Evolutionary conservation across 805 yeast genomes (phyloP), one percentile per base, ranked within the genome.

Genomic region (Metschnikowia arizonensis): DNA sequence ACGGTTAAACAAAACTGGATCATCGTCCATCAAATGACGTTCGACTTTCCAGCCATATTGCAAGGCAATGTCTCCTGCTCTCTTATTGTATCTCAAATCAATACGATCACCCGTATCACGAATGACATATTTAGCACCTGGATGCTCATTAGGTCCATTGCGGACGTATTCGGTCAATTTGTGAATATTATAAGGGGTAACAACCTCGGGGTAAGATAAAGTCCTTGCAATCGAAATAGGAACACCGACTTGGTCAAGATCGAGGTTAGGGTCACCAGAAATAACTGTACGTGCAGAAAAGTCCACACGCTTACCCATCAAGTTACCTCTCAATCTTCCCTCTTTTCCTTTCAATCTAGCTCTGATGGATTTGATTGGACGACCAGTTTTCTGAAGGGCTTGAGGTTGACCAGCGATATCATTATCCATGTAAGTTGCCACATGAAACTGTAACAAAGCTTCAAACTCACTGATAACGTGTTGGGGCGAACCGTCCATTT

Each of bases 351-450:
- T 93, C 59, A 93, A 77, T 74, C 99, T 90, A n/a, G 99, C 98
- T 72, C 99, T 83, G 59, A 93, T 93, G 36, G 97, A 88, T 66
- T 93, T 93, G 55, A 93, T 95, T 2, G 99, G 99, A 69, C 99
- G 85, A 47, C 99, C 99, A 47, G 97, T 88, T 68, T 93, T 93
- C 64, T 93, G 99, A 51, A 93, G 77, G 28, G 99, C 99, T 67
- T 91, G 99, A 0, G 99, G 99, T 72, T 93, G 99, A 52, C 99
- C 99, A 11, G 99, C 99, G 68, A 93, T 93, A 71, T 93, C 98
- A 65, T 93, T 93, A 71, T 93, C 99, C 99, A 93, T 93, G 64
- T 93, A 93, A 0, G 99, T 93, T 6, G 99, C 99, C 42, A 93
- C 97, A 60, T 93, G 99, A 66, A 89, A 93, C 65, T 93, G 99